Conservation (phyloP, 2,329 filamentous ascomycete genomes). For the Apiospora aurea region DNA sequence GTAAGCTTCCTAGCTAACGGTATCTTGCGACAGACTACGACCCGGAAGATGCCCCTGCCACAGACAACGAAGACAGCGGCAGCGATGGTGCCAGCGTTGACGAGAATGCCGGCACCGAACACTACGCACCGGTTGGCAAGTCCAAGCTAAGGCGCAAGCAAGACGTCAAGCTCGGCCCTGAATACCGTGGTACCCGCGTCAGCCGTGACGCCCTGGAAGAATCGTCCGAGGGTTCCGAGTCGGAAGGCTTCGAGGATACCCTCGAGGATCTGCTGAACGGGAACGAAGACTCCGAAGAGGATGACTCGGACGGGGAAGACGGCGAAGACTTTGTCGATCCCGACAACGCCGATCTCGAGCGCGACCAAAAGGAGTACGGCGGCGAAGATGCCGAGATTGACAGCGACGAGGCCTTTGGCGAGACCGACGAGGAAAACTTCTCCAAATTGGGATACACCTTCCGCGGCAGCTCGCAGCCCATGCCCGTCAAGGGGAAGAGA, state of each 20-base stretch:
- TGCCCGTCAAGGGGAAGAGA: constrained; percentile 40
- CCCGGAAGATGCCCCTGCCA: constrained; percentile 71
- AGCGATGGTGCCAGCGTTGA: constrained; percentile 59
- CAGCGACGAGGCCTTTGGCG: constrained; percentile 76
- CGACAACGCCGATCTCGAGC: constrained; percentile 60
- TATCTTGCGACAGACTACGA: constrained; percentile 71
- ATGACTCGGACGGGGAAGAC: constrained; percentile 43
- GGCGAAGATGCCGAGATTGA: constrained; percentile 66
- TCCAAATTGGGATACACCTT: constrained; percentile 69
- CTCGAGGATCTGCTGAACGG: constrained; percentile 57
- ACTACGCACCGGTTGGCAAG: constrained; percentile 59
- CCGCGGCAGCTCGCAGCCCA: constrained; percentile 63
- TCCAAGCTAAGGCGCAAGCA: constrained; percentile 82
- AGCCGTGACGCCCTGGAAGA: constrained; percentile 67
- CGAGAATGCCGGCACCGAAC: constrained; percentile 72
- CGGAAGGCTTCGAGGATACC: constrained; percentile 50
- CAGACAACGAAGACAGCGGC: constrained; percentile 61
- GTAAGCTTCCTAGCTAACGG: not conserved
- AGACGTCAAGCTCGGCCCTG: constrained; percentile 72
- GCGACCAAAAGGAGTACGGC: constrained; percentile 51
- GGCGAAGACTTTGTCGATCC: constrained; percentile 63
- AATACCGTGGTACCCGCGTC: constrained; percentile 81
- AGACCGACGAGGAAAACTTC: constrained; percentile 85
- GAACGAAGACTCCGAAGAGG: constrained; percentile 44
- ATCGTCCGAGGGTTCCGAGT: constrained; percentile 50